Percentiles rank a stretch among this genome's conserved stretches.
These are phyloP conservation scores for Blastobotrys parvus DNA, from an alignment of 805 yeast genomes.

Conservation along the genomic window DNA sequence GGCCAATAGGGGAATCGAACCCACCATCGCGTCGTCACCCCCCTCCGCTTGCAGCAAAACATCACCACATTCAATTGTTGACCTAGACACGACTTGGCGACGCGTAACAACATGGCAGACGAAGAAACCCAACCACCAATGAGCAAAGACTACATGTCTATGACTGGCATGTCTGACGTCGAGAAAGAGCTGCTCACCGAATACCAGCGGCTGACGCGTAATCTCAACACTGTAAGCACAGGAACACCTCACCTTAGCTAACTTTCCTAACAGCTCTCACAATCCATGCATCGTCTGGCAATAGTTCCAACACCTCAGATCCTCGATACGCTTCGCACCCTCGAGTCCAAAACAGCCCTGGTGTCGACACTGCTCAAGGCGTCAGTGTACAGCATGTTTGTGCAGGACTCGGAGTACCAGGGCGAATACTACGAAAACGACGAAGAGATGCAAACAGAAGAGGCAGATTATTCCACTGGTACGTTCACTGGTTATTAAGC, in stretches of 20 bases:
- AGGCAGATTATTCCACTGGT: background rate
- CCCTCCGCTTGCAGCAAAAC: no score
- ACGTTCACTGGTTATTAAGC: no score
- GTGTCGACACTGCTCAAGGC: constrained; percentile 62
- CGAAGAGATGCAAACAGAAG: background rate
- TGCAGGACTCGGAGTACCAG: constrained; percentile 37
- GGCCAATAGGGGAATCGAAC: no score
- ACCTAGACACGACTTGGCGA: no score
- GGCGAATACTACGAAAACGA: constrained; percentile 16
- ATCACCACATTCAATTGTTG: no score
- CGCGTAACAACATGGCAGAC: no score
- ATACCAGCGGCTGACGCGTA: constrained; percentile 32
- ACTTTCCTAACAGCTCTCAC: constrained; percentile 10
- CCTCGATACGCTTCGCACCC: constrained; percentile 44
- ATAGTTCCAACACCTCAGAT: constrained; percentile 27
- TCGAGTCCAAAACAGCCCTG: constrained; percentile 56
- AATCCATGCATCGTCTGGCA: constrained; percentile 11
- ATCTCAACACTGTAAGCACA: constrained; percentile 24
- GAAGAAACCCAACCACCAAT: background rate
- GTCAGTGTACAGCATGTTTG: constrained; percentile 57
- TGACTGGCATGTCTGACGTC: constrained; percentile 10
- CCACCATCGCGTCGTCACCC: no score
- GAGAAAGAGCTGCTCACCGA: constrained; percentile 33
- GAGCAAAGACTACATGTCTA: constrained; percentile 4
- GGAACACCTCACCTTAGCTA: background rate